These are phyloP conservation scores for Curvularia lunata DNA, from an alignment of 2,329 filamentous ascomycete species.

Conservation along the genomic window DNA sequence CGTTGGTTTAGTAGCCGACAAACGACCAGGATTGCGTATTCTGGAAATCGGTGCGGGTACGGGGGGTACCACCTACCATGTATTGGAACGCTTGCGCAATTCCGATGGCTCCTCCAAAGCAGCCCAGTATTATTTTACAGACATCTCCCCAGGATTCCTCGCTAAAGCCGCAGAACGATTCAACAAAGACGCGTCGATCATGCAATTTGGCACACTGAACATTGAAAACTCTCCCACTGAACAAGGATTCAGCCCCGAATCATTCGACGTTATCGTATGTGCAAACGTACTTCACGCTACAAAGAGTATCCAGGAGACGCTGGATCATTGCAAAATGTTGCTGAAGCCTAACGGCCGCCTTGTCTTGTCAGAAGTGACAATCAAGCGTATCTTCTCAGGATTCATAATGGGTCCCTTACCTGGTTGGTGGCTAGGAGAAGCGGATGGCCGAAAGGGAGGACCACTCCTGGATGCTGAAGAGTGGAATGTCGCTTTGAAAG, in stretches of 20 bases:
- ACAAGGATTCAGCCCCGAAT: conserved; percentile 10
- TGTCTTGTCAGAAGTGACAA: conserved; percentile 13
- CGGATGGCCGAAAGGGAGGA: conserved; percentile 7
- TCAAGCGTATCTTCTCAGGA: conserved; percentile 15
- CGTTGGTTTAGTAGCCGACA: conserved; percentile 11
- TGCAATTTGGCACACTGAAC: conserved; percentile 13
- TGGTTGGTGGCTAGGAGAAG: conserved; percentile 14
- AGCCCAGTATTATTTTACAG: conserved; percentile 12
- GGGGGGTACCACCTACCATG: conserved; percentile 12
- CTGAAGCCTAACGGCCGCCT: conserved; percentile 10
- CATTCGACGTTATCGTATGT: conserved; percentile 10
- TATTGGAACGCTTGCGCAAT: conserved; percentile 12
- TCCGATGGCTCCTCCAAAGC: conserved; percentile 9
- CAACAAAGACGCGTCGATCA: conserved; percentile 6
- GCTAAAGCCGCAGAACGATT: conserved; percentile 10
- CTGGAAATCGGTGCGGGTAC: conserved; percentile 16
- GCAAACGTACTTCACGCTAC: conserved; percentile 13
- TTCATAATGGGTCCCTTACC: conserved; percentile 14
- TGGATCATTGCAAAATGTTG: conserved; percentile 8
- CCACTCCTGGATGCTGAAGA: conserved; percentile 10
- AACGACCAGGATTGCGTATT: conserved; percentile 9
- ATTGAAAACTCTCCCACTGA: conserved; percentile 9
- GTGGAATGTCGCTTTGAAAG: conserved; percentile 10
- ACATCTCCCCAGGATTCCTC: conserved; percentile 15
- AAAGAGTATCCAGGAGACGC: conserved; percentile 11